Evolutionary conservation across 768 basidiomycete genomes (phyloP).

Genomic region (Xerocomellus amylosporus): DNA sequence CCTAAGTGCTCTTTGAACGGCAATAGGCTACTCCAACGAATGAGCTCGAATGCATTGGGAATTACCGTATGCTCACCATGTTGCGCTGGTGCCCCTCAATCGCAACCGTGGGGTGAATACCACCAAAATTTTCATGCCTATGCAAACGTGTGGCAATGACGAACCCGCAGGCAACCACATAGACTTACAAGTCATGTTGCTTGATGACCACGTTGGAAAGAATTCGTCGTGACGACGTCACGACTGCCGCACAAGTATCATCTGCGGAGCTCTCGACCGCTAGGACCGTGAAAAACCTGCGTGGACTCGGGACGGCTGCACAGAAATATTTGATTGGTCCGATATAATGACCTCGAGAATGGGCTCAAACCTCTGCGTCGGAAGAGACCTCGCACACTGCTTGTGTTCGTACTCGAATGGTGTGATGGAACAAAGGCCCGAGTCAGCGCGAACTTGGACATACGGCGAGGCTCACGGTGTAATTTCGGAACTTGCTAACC

Average conservation of each 20-base stretch:
- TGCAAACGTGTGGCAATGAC: neutral
- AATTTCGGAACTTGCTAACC: too few species aligned
- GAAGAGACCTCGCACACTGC: neutral
- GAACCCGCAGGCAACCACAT: too few species aligned
- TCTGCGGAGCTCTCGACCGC: slow-evolving; percentile 89
- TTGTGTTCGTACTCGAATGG: neutral
- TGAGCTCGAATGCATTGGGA: neutral
- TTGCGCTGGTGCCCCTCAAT: slow-evolving; percentile 76
- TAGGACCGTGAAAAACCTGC: slow-evolving; percentile 55
- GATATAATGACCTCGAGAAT: neutral
- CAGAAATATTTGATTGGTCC: neutral
- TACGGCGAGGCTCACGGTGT: too few species aligned
- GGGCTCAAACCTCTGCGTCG: neutral
- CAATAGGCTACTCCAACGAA: slow-evolving; percentile 55
- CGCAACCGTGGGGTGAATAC: slow-evolving; percentile 77
- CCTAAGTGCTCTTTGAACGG: slow-evolving; percentile 62
- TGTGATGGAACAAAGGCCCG: neutral
- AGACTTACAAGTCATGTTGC: slow-evolving; percentile 59
- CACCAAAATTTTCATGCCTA: slow-evolving; percentile 43
- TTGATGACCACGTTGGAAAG: slow-evolving; percentile 85
- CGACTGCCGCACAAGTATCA: slow-evolving; percentile 89
- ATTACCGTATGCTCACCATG: slow-evolving; percentile 46
- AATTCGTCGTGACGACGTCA: slow-evolving; percentile 64
- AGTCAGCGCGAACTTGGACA: neutral
- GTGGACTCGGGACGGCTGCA: neutral